Percentiles rank a stretch among this genome's conserved stretches.
Conservation (phyloP, 768 basidiomycete species). For the Xerocomellus intermedius region DNA sequence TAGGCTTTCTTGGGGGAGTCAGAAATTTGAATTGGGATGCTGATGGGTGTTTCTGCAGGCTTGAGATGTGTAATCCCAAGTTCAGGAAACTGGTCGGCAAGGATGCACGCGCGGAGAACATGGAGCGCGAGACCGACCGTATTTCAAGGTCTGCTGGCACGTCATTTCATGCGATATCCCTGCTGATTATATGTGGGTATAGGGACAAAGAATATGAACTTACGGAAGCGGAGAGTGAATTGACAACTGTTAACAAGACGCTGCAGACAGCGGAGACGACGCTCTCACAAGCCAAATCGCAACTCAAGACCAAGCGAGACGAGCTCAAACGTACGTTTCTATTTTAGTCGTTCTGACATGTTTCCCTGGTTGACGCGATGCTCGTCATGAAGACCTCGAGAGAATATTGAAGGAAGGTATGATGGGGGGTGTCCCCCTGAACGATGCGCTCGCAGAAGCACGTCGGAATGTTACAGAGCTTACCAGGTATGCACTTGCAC, state of each 20-base stretch:
- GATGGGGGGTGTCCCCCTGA: conserved; percentile 39
- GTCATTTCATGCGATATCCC: not conserved
- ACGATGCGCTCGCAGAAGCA: conserved; percentile 47
- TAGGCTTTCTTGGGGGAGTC: not conserved
- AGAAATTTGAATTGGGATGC: not conserved
- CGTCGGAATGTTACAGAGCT: conserved; percentile 12
- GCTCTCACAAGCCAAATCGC: conserved; percentile 56
- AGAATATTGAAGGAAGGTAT: conserved; percentile 41
- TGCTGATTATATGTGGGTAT: not conserved
- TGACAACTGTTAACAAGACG: conserved; percentile 47
- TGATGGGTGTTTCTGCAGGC: conserved; percentile 40
- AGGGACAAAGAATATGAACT: conserved; percentile 73
- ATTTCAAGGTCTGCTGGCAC: conserved; percentile 46
- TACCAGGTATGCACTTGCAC: conserved; percentile 21
- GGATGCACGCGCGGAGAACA: conserved; percentile 57
- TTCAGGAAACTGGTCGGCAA: conserved; percentile 64
- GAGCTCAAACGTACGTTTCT: conserved; percentile 57
- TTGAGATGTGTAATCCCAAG: conserved; percentile 58
- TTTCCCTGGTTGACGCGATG: not conserved
- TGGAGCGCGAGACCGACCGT: conserved; percentile 72
- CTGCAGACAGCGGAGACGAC: conserved; percentile 65
- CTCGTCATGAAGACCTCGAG: conserved; percentile 35
- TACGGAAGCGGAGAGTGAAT: conserved; percentile 30
- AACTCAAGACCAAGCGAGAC: conserved; percentile 58
- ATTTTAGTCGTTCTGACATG: not conserved